phyloP scores from a whole-genome alignment of 2,329 filamentous ascomycete genomes.

The Sclerotinia glacialis region DNA sequence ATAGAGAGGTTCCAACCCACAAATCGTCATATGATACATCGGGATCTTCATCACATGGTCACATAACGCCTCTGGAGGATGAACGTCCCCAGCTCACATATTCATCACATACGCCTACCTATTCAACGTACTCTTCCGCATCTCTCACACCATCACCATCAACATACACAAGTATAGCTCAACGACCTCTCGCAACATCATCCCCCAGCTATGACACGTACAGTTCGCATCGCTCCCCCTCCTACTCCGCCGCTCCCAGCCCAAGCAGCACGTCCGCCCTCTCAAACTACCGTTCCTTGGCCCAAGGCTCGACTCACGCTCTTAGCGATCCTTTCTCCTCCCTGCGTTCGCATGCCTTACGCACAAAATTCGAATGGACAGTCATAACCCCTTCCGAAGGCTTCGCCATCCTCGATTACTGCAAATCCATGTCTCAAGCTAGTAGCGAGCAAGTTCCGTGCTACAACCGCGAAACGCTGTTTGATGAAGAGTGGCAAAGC shows the following conservation, averaged over 20 bases:
- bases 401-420: constrained; percentile 34
- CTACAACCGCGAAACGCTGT: constrained; percentile 37
- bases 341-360: constrained; percentile 33
- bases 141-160: constrained; percentile 5
- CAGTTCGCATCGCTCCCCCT: constrained; percentile 26
- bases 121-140: neutral
- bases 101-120: constrained; percentile 3
- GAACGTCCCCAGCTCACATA: constrained; percentile 9
- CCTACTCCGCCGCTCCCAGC: constrained; percentile 27
- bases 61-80: constrained; percentile 5
- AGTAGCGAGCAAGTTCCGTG: constrained; percentile 28
- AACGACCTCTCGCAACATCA: constrained; percentile 26
- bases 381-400: constrained; percentile 34
- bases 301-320: neutral
- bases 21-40: constrained; percentile 17
- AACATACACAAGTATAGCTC: constrained; percentile 3
- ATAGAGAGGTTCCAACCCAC: constrained; percentile 2
- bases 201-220: constrained; percentile 22
- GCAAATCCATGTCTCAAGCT: constrained; percentile 29
- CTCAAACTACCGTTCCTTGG: constrained; percentile 2
- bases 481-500: constrained; percentile 38
- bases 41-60: neutral
- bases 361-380: constrained; percentile 36
- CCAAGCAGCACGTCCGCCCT: constrained; percentile 10
- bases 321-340: constrained; percentile 30